Percentiles rank a stretch among this genome's conserved stretches.
These are phyloP conservation scores for Fusarium odoratissimum DNA, from an alignment of 2,329 filamentous ascomycete species.

Conservation along the genomic window DNA sequence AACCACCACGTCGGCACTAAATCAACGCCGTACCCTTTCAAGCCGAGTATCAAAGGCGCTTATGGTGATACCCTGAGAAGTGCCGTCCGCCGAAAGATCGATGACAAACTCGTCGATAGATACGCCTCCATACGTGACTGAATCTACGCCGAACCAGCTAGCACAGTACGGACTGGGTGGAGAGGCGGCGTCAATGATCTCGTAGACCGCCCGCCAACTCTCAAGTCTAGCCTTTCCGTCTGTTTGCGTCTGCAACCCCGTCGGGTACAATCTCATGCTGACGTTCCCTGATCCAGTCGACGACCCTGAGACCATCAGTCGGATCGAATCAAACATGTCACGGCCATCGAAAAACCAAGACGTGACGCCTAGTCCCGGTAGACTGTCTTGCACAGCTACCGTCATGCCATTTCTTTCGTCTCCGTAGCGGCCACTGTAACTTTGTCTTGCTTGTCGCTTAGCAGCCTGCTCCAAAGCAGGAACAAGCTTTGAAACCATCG, in stretches of 20 bases:
- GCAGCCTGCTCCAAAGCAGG: neutral
- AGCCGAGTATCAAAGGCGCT: neutral
- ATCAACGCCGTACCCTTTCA: neutral
- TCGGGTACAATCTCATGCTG: constrained; percentile 2
- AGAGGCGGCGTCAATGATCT: neutral
- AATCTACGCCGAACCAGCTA: neutral
- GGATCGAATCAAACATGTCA: neutral
- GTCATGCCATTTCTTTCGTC: neutral
- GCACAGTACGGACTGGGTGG: neutral
- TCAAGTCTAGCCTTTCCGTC: neutral
- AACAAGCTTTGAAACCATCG: neutral
- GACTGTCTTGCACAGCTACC: neutral
- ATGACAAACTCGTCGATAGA: neutral
- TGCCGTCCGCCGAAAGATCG: neutral
- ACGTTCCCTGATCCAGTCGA: neutral
- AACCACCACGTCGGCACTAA: accelerated
- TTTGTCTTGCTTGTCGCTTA: neutral
- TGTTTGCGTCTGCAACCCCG: neutral
- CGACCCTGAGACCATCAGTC: neutral
- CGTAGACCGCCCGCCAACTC: neutral
- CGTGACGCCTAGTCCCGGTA: neutral
- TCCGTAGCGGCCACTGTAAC: neutral
- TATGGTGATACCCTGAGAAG: neutral
- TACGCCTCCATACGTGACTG: neutral
- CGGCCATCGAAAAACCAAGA: neutral